Percentiles rank a stretch among this genome's conserved stretches.
phyloP scores from a whole-genome alignment of 768 basidiomycete genomes.

The Russula earlei region DNA sequence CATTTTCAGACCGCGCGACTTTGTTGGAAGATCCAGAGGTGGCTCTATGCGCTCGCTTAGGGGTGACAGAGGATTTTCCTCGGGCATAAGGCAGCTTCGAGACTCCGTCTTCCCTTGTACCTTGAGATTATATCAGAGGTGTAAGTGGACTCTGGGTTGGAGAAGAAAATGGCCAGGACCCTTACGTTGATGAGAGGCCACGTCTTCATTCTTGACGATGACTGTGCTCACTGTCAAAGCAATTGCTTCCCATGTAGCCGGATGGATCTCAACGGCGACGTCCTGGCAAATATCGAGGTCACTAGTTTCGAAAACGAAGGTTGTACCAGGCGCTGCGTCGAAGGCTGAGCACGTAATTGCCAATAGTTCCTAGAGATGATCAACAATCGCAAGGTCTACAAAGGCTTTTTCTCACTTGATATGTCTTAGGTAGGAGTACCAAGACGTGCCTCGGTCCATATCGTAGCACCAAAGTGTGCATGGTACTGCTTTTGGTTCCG shows the following conservation, averaged over 20 bases:
- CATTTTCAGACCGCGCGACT: background rate
- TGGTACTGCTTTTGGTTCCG: background rate
- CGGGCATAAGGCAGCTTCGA: background rate
- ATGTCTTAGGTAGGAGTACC: conserved; percentile 8
- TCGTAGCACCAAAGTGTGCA: conserved; percentile 1
- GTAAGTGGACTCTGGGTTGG: background rate
- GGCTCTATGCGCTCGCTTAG: background rate
- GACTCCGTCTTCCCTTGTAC: background rate
- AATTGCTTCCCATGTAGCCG: conserved; percentile 10
- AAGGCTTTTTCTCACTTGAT: background rate
- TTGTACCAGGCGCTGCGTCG: background rate
- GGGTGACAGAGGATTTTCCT: background rate
- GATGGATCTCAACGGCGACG: conserved; percentile 10
- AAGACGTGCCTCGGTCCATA: conserved; percentile 1
- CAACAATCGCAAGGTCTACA: background rate
- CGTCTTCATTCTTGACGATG: background rate
- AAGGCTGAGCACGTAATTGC: background rate
- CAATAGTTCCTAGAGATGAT: conserved; percentile 1
- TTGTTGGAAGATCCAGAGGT: background rate
- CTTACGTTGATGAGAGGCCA: background rate
- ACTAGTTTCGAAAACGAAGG: conserved; percentile 8
- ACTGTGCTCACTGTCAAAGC: conserved; percentile 2
- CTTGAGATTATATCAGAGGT: background rate
- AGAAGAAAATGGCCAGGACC: background rate
- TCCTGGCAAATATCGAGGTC: conserved; percentile 15